Evolutionary conservation across 2,329 filamentous ascomycete species (phyloP), one percentile per base, ranked within the genome.

Genomic region (Cladorrhinum sp.): DNA sequence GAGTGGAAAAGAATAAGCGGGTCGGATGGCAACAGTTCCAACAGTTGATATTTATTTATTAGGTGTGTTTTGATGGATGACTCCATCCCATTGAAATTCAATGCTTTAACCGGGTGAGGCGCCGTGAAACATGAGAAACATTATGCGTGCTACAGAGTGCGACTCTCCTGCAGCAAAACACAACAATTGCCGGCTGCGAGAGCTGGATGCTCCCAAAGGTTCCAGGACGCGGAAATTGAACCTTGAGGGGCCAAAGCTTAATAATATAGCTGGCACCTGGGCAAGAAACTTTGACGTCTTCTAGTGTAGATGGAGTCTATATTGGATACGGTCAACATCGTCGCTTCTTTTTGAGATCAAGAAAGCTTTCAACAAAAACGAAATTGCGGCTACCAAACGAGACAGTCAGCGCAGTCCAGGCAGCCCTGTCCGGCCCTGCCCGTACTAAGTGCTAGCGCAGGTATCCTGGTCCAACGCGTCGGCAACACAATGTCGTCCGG

Each of bases 401-500:
- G 38, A 50, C 59, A 50, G 23, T 32, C n/a, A 51, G 58, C 58
- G 50, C 58, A 61, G 45, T 58, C 62, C 56, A 61, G 61, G 61
- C 62, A 57, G 48, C 29, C 50, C 41, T 27, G 52, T 48, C 58
- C 56, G 41, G 48, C 29, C 50, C 41, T 27, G 52, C 51, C 58
- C 56, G 41, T 58, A 45, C 10, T 16, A 36, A 36, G 16, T 13
- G 10, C 16, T 18, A 45, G n/a, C 20, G 41, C 41, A 45, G 41
- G 41, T 23, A 61, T 55, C 65, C 59, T 51, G 51, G 62, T 57
- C 53, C 41, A 55, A 58, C 58, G 55, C 61, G 57, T 57, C 60
- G 51, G 55, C 60, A 52, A 59, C 49, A 58, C 52, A 62, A 53
- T 65, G 64, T 58, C 51, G 53, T 23, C 58, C 49, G 51, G 66